Evolutionary conservation across 2,329 filamentous ascomycete species (phyloP).

Genomic region (Alternaria sp.): DNA sequence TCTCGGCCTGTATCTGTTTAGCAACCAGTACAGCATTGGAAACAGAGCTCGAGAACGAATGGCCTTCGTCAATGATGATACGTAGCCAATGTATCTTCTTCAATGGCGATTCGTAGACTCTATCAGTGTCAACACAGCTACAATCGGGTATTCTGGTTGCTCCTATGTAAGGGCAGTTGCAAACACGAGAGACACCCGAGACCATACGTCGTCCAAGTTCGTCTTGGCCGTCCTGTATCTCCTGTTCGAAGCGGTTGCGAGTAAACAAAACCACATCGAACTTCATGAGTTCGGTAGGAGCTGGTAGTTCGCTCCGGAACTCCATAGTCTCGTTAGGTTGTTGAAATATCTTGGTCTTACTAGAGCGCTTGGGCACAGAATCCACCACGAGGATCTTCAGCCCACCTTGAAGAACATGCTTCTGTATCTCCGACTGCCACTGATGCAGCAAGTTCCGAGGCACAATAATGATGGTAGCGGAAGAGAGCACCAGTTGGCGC

Average conservation of each 20-base stretch:
- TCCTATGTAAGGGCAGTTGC: conserved; percentile 55
- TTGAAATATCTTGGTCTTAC: conserved; percentile 20
- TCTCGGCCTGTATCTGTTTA: conserved; percentile 66
- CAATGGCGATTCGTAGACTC: conserved; percentile 67
- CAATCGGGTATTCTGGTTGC: conserved; percentile 55
- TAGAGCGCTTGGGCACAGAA: conserved; percentile 30
- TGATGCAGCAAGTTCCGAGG: conserved; percentile 85
- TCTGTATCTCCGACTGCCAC: conserved; percentile 81
- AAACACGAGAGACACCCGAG: conserved; percentile 33
- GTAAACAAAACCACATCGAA: conserved; percentile 84
- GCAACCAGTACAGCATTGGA: conserved; percentile 67
- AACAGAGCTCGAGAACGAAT: conserved; percentile 76
- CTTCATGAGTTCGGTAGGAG: conserved; percentile 64
- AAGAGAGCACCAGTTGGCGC: conserved; percentile 68
- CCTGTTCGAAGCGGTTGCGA: conserved; percentile 74
- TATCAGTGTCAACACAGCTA: conserved; percentile 52
- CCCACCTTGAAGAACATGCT: conserved; percentile 70
- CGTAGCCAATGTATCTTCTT: conserved; percentile 81
- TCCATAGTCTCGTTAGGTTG: conserved; percentile 29
- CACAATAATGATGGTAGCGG: conserved; percentile 78
- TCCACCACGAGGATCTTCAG: conserved; percentile 72
- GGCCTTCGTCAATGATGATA: conserved; percentile 91
- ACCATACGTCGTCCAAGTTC: conserved; percentile 52
- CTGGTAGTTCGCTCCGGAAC: conserved; percentile 63
- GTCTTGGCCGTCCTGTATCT: conserved; percentile 63